Evolutionary conservation across 2,329 filamentous ascomycete genomes (phyloP).

Genomic region (Monosporascus sp.): DNA sequence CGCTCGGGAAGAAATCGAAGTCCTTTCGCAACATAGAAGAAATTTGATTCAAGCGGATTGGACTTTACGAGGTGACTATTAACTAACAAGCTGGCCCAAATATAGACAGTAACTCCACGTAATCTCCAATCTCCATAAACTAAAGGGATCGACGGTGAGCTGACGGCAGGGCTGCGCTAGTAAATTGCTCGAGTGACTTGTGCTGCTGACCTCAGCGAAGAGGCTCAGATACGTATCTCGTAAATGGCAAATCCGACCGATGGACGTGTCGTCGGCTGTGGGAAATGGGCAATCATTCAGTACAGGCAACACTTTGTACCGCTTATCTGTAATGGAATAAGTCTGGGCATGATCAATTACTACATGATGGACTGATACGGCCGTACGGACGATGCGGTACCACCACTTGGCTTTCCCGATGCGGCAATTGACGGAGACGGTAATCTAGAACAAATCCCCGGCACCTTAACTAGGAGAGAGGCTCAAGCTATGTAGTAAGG

Average conservation of each 20-base stretch:
- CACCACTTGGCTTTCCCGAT: background rate
- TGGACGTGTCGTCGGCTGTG: too few species aligned
- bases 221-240: background rate
- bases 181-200: background rate
- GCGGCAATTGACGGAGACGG: background rate
- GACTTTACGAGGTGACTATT: too few species aligned
- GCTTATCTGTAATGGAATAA: too few species aligned
- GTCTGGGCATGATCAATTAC: too few species aligned
- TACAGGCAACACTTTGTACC: too few species aligned
- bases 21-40: too few species aligned
- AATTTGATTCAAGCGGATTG: too few species aligned
- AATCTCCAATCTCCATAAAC: background rate
- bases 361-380: too few species aligned
- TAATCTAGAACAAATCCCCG: background rate
- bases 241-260: too few species aligned
- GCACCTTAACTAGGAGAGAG: background rate
- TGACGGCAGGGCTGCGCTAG: background rate
- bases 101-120: background rate
- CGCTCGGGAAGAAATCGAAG: background rate
- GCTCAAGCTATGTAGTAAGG: background rate
- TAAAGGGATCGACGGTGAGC: background rate
- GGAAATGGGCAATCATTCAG: too few species aligned
- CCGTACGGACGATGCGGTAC: too few species aligned
- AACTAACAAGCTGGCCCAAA: too few species aligned
- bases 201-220: background rate